These are phyloP conservation scores for Didymella lethalis DNA, from an alignment of 2,329 filamentous ascomycete genomes.

Conservation along the genomic window DNA sequence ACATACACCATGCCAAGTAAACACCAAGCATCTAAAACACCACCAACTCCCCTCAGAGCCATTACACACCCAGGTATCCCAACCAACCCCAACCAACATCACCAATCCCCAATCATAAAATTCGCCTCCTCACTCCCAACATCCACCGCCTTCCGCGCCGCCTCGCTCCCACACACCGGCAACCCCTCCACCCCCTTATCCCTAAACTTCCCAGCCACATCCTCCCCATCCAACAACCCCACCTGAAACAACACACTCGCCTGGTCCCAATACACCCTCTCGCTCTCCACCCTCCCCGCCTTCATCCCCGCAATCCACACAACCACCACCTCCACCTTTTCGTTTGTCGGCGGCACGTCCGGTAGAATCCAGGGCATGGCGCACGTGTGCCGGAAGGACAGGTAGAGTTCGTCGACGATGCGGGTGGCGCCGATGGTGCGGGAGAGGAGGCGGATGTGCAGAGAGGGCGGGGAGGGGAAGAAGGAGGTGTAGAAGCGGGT, in stretches of 20 bases:
- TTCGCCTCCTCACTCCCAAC: slow-evolving; percentile 55
- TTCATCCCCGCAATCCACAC: slow-evolving; percentile 65
- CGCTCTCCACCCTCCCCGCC: slow-evolving; percentile 62
- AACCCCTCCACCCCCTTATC: slow-evolving; percentile 56
- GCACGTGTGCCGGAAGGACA: slow-evolving; percentile 65
- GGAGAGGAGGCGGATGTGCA: slow-evolving; percentile 63
- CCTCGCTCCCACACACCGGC: slow-evolving; percentile 57
- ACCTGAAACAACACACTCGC: slow-evolving; percentile 67
- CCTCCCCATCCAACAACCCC: slow-evolving; percentile 64
- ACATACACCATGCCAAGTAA: too few relatives aligned
- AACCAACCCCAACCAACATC: too few relatives aligned
- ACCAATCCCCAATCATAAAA: slow-evolving; percentile 51
- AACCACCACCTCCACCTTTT: slow-evolving; percentile 64
- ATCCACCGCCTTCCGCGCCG: slow-evolving; percentile 57
- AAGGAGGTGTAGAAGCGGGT: slow-evolving; percentile 63
- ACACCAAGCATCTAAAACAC: too few relatives aligned
- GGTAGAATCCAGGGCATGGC: slow-evolving; percentile 68
- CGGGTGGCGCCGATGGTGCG: slow-evolving; percentile 66
- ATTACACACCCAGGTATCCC: too few relatives aligned
- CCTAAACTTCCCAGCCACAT: slow-evolving; percentile 59
- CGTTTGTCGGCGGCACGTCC: slow-evolving; percentile 63
- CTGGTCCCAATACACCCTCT: slow-evolving; percentile 70
- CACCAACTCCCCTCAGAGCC: too few relatives aligned
- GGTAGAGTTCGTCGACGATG: slow-evolving; percentile 67
- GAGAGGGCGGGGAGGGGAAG: slow-evolving; percentile 60